Base-by-base conservation (phyloP, 2,329 filamentous ascomycete genomes). In the Neurospora crassa region DNA sequence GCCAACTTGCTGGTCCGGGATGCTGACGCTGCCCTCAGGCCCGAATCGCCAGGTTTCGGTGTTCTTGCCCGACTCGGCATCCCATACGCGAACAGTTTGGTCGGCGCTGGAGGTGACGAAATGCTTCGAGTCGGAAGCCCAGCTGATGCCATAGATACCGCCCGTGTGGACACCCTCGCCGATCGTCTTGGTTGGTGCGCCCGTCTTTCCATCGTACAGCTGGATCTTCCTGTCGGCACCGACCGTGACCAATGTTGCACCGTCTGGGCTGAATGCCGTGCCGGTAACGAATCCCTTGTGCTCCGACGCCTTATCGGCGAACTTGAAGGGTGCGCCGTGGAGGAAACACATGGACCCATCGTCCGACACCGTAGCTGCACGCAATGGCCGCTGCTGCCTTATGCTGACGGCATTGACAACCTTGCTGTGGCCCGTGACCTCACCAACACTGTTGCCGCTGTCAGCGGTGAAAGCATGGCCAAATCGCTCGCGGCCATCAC, bases 161-260 rank as follows among this genome's bases (percentile, higher is more conserved):
- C 96, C 96, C 6, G 90, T 95, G 80, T 99, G 96, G 75, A 90
- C 90, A n/a, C 89, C 90, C 75, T 95, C 91, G 11, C 91, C 92
- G 76, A 99, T 91, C 76, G 92, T 87, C 72, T 84, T 87, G 67
- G 89, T 92, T 0, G 91, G 87, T 79, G 97, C 94, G 40, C 96
- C 96, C 18, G 94, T 97, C 86, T 97, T 97, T 73, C 95, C 96
- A 79, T 99, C 94, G 79, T 97, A 99, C 11, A 99, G 84, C 85
- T 96, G 96, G 75, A 99, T 97, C 78, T 89, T 89, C 79, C 90
- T 90, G 81, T 99, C 96, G n/a, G 92, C 93, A 45, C 96, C 95
- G 1, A 97, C 95, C 69, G 92, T 97, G 42, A 96, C 92, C 73
- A 99, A 84, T 45, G 85, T 84, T 53, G 85, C 89, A 67, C 96